Evolutionary conservation across 345 rosid species (phyloP).

Genomic region (Triadica sebifera): DNA sequence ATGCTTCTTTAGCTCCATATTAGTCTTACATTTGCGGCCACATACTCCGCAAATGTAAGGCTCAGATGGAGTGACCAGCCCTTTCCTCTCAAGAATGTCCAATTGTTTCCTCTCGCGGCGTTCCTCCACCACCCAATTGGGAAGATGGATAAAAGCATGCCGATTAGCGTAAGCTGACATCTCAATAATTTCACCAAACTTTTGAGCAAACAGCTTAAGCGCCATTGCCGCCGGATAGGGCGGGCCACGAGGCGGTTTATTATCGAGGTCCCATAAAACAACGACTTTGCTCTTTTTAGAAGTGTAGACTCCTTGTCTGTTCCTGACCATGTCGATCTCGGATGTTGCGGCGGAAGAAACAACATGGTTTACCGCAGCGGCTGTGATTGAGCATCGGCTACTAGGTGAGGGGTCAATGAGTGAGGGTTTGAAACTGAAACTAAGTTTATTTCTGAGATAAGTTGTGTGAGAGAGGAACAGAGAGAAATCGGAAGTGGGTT

Average conservation of each 20-base stretch:
- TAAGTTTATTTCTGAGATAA: slow-evolving; percentile 6
- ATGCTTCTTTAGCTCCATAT: slow-evolving; percentile 76
- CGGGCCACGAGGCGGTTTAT: slow-evolving; percentile 87
- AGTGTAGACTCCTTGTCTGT: slow-evolving; percentile 66
- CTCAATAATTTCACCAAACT: slow-evolving; percentile 66
- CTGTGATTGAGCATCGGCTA: slow-evolving; percentile 24
- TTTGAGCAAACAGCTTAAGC: slow-evolving; percentile 54
- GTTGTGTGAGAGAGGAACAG: slow-evolving; percentile 14
- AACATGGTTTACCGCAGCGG: slow-evolving; percentile 3
- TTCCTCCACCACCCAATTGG: slow-evolving; percentile 67
- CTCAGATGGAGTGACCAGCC: slow-evolving; percentile 34
- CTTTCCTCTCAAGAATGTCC: slow-evolving; percentile 68
- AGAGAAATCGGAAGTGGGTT: slow-evolving; percentile 31
- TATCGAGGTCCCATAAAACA: slow-evolving; percentile 93
- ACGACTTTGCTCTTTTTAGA: slow-evolving; percentile 68
- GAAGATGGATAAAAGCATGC: slow-evolving; percentile 82
- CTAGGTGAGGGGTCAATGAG: background rate
- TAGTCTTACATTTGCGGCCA: slow-evolving; percentile 79
- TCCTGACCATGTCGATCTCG: slow-evolving; percentile 80
- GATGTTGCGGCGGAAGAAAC: slow-evolving; percentile 38
- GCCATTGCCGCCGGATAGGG: slow-evolving; percentile 73
- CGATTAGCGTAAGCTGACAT: slow-evolving; percentile 90
- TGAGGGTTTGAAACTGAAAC: slow-evolving; percentile 9
- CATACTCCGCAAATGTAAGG: slow-evolving; percentile 74
- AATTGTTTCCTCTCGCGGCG: slow-evolving; percentile 54